phyloP scores from a whole-genome alignment of 176 grass and related monocot genomes.

The Eleusine coracana region DNA sequence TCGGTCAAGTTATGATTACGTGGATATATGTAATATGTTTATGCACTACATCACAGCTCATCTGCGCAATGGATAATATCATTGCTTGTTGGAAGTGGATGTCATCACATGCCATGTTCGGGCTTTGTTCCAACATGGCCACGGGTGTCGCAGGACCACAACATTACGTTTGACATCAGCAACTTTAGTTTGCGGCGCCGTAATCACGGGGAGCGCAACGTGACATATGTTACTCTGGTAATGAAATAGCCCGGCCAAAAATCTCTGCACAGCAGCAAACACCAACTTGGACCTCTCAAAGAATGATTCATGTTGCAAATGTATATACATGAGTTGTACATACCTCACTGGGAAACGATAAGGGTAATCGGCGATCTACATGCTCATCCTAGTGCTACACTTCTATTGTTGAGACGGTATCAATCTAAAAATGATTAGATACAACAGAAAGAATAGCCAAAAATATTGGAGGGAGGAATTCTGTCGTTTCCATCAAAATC shows the following conservation, averaged over 20 bases:
- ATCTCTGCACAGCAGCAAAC: neutral
- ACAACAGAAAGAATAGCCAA: slow-evolving; percentile 31
- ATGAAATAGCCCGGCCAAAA: neutral
- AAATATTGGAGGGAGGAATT: neutral
- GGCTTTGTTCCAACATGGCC: neutral
- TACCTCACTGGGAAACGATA: slow-evolving; percentile 17
- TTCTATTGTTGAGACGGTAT: slow-evolving; percentile 23
- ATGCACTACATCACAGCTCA: slow-evolving; percentile 4
- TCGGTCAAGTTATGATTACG: neutral
- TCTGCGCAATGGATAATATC: neutral
- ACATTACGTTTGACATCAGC: neutral
- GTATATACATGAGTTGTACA: slow-evolving; percentile 22
- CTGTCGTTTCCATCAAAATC: slow-evolving; percentile 4
- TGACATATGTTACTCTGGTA: no score
- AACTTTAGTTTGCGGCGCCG: neutral
- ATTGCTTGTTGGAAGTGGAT: slow-evolving; percentile 6
- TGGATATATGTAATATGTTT: neutral
- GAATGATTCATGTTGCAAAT: slow-evolving; percentile 11
- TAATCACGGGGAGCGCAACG: neutral
- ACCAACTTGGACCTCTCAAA: neutral
- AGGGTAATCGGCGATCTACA: neutral
- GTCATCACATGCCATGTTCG: neutral
- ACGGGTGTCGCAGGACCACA: neutral
- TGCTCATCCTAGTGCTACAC: slow-evolving; percentile 11
- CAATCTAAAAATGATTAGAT: slow-evolving; percentile 35